Evolutionary conservation across 371 early-diverging fungal species (phyloP), one percentile per base, ranked within the genome.

Genomic region (Fennellomyces sp.): DNA sequence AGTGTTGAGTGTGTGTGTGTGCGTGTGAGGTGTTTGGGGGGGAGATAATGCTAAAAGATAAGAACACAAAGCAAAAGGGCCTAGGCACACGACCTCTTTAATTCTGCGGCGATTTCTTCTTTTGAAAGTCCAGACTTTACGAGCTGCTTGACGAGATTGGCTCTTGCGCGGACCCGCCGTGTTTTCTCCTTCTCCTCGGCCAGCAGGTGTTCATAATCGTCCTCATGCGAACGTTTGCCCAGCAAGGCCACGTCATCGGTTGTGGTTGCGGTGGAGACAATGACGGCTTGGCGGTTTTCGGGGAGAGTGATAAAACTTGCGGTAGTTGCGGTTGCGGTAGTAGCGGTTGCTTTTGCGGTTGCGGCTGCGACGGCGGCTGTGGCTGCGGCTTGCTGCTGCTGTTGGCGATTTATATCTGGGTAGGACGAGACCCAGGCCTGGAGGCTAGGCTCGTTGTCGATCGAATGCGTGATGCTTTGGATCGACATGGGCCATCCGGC

Each of bases 401-500:
- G 61, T 39, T 54, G 35, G 25, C 58, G 58, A 11, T 49, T 41
- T 23, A 58, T 58, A 25, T 29, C 58, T 21, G 55, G 36, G 23
- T 52, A 52, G 4, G 55, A 38, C 19, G 55, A 54, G 13, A 54
- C 31, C 55, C 55, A 54, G 6, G 39, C 31, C 27, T 31, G 27
- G n/a, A 54, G 35, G 15, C 55, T 54, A n/a, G 55, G 55, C 27
- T 54, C 55, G 12, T 33, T 28, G 13, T 54, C 55, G 8, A 54
- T 35, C 21, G 55, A 54, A 23, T 54, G 55, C 2, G 39, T 54
- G 10, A 78, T 75, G 51, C 70, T 73, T 12, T 72, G 66, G 26
- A 78, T 75, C 1, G 79, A 72, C 79, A 78, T 78, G 15, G 79
- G 73, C 23, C 52, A 38, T 2, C 49, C 49, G 15, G 23, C 49